phyloP scores from a whole-genome alignment of 2,329 filamentous ascomycete genomes.

The Aspergillus ibericus region DNA sequence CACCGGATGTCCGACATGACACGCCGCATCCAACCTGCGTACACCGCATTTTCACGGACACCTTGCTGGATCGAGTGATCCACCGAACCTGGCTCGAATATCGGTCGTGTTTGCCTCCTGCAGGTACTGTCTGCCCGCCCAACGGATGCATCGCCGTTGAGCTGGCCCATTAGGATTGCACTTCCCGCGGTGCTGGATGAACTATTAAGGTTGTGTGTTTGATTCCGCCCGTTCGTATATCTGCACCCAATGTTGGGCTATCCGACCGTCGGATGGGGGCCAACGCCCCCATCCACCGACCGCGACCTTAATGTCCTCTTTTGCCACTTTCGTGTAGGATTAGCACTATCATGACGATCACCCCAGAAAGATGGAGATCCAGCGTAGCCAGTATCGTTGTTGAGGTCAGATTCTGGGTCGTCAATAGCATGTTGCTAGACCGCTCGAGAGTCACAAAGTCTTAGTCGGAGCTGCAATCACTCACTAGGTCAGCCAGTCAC shows the following conservation, averaged over 20 bases:
- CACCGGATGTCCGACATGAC: background rate
- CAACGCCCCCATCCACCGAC: background rate
- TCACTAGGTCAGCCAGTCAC: background rate
- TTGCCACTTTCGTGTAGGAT: constrained; percentile 18
- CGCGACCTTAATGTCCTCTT: background rate
- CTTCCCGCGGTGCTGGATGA: constrained; percentile 2
- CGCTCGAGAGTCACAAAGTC: background rate
- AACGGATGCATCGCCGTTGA: constrained; percentile 19
- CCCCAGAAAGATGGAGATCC: constrained; percentile 12
- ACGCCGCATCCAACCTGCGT: constrained; percentile 5
- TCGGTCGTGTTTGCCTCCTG: constrained; percentile 19
- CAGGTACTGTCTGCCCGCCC: constrained; percentile 20
- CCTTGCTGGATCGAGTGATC: constrained; percentile 13
- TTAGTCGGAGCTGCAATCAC: background rate
- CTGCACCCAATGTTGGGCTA: constrained; percentile 11
- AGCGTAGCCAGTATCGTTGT: background rate
- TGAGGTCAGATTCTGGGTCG: background rate
- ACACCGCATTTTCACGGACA: constrained; percentile 25
- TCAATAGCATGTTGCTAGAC: constrained; percentile 1
- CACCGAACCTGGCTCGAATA: constrained; percentile 8
- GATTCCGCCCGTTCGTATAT: constrained; percentile 3
- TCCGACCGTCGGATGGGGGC: constrained; percentile 9
- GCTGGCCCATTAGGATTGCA: constrained; percentile 15
- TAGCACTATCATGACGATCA: constrained; percentile 18
- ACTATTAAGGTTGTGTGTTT: constrained; percentile 1